Conservation (phyloP, 495 filamentous ascomycete species). For the Aspergillus steynii region DNA sequence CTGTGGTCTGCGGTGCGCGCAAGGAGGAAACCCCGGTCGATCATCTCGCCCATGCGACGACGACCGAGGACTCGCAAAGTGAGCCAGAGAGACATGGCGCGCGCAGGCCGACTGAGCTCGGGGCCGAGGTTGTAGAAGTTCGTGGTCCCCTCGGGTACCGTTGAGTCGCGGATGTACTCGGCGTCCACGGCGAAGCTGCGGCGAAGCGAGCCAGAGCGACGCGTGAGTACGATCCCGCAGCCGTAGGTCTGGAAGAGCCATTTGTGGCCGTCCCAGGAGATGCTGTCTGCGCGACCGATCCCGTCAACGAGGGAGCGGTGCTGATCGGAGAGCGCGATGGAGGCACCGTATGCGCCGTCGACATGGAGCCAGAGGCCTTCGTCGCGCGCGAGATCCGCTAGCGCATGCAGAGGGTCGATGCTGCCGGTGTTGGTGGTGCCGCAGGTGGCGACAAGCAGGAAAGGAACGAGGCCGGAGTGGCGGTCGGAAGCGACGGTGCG, state of each 20-base stretch:
- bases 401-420: slow-evolving; percentile 23
- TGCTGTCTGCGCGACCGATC: slow-evolving; percentile 20
- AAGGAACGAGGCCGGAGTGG: slow-evolving; percentile 16
- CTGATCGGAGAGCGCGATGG: slow-evolving; percentile 19
- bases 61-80: slow-evolving; percentile 22
- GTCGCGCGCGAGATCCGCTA: slow-evolving; percentile 10
- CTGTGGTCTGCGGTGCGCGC: slow-evolving; percentile 14
- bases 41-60: slow-evolving; percentile 22
- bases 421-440: slow-evolving; percentile 31
- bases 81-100: slow-evolving; percentile 30
- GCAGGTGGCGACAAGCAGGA: slow-evolving; percentile 25
- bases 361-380: slow-evolving; percentile 23
- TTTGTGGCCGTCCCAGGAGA: slow-evolving; percentile 36
- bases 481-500: slow-evolving; percentile 18
- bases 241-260: slow-evolving; percentile 34
- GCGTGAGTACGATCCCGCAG: slow-evolving; percentile 22
- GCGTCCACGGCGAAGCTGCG: slow-evolving; percentile 18
- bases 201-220: slow-evolving; percentile 6
- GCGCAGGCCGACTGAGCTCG: slow-evolving; percentile 26
- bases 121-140: slow-evolving; percentile 26
- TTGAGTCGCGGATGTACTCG: slow-evolving; percentile 18
- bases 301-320: slow-evolving; percentile 10
- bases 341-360: slow-evolving; percentile 31
- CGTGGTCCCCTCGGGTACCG: slow-evolving; percentile 14
- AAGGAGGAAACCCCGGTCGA: slow-evolving; percentile 21